Base-by-base conservation (phyloP, 371 early-diverging fungal genomes). In the Mortierella sp. region DNA sequence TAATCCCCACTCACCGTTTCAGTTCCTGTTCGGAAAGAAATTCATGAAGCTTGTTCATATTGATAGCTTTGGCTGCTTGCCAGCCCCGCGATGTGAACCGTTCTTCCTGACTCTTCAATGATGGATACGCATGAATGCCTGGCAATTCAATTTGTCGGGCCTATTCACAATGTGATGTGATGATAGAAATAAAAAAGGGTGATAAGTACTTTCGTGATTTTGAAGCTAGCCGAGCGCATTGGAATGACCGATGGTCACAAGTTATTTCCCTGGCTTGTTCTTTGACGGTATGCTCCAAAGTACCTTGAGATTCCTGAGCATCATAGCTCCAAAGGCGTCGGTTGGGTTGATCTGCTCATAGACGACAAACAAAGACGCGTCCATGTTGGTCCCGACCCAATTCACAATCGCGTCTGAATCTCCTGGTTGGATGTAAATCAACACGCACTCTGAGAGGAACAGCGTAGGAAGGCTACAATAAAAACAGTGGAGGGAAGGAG, bases 261-360 rank as follows among this genome's bases (percentile, higher is more conserved):
- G 54, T 54, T 21, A 21, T 54, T 13, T 38, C 5, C 5, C 5
- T 38, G 42, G 54, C 55, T 0, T 52, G 52, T 57, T 9, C 5
- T 57, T 26, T 28, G 31, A 7, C 7, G 21, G 1, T 34, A 1
- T 31, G n/a, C 34, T n/a, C 34, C 16, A 54, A 24, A 16, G 47
- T 83, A 90, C 93, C 84, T 92, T 90, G 42, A 99, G 88, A 75
- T 98, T 98, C 34, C 92, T 91, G 14, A 98, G 88, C 99, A 99
- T 99, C 90, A 94, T 93, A 70, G 91, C 87, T 0, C 99, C 99
- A 91, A 99, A 99, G 0, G 96, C 90, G 85, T 99, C 98, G 60
- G 93, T 87, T 0, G 99, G 99, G 31, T 91, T 82, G 70, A 98
- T 97, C 88, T 97, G 98, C 78, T 99, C 99, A 84, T 98, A 99